Percentiles rank a stretch among this genome's conserved stretches.
phyloP scores from a whole-genome alignment of 495 filamentous ascomycete genomes.

The Pseudotulostoma volvatum region DNA sequence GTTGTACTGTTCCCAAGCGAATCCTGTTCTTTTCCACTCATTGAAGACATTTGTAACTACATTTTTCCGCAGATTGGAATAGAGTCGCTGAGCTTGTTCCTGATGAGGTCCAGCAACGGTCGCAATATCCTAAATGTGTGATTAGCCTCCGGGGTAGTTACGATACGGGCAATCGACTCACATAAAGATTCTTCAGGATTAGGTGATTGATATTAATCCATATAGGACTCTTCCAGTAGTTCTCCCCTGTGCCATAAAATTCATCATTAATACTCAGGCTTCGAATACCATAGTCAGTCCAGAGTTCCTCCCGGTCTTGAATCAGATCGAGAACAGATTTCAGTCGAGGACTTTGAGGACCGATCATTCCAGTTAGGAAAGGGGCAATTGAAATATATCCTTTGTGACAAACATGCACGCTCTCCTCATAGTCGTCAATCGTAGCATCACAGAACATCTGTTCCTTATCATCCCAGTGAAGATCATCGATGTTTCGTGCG shows the following conservation, averaged over 20 bases:
- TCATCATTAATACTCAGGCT: conserved; percentile 73
- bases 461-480: conserved; percentile 73
- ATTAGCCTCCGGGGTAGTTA: conserved; percentile 7
- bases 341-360: conserved; percentile 53
- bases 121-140: conserved; percentile 21
- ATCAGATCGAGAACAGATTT: conserved; percentile 62
- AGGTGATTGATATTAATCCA: conserved; percentile 99
- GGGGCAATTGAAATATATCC: conserved; percentile 92
- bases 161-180: conserved; percentile 27
- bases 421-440: conserved; percentile 89
- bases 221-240: conserved; percentile 91
- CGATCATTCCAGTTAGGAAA: conserved; percentile 68
- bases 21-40: conserved; percentile 79
- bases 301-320: conserved; percentile 66
- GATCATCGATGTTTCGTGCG: conserved; percentile 72
- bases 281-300: conserved; percentile 69
- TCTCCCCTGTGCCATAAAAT: conserved; percentile 78
- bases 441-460: conserved; percentile 89
- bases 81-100: conserved; percentile 52
- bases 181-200: conserved; percentile 63
- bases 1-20: conserved; percentile 98
- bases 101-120: conserved; percentile 48
- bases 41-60: conserved; percentile 79
- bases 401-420: conserved; percentile 80
- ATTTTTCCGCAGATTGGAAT: conserved; percentile 61